These are phyloP conservation scores for Phytophthora kernoviae DNA, from an alignment of 352 stramenopile species.

Conservation along the genomic window DNA sequence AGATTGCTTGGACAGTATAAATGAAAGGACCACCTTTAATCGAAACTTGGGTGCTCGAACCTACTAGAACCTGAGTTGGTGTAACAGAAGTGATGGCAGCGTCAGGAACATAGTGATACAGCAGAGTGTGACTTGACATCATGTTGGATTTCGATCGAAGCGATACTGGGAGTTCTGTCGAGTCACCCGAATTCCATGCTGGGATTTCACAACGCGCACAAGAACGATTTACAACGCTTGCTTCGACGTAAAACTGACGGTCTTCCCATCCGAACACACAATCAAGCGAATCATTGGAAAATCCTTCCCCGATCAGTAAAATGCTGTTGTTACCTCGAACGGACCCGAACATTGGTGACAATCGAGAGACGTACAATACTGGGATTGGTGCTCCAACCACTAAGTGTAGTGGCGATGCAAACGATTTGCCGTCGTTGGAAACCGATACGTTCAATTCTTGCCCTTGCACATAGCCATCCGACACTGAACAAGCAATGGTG, in stretches of 20 bases:
- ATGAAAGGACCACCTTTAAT: conserved; percentile 35
- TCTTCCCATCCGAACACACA: conserved; percentile 52
- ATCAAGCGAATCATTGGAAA: conserved; percentile 18
- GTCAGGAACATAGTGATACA: conserved; percentile 41
- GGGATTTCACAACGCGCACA: conserved; percentile 36
- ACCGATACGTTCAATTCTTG: conserved; percentile 31
- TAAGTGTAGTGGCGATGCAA: conserved; percentile 21
- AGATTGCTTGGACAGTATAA: conserved; percentile 18
- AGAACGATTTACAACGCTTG: conserved; percentile 28
- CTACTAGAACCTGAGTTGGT: conserved; percentile 26
- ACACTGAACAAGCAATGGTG: conserved; percentile 16
- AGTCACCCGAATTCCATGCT: conserved; percentile 11
- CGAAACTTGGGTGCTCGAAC: conserved; percentile 11
- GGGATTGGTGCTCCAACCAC: neutral
- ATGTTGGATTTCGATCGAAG: conserved; percentile 25
- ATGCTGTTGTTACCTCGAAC: conserved; percentile 20
- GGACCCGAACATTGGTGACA: conserved; percentile 36
- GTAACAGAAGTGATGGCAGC: conserved; percentile 23
- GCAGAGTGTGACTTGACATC: conserved; percentile 39
- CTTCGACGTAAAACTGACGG: conserved; percentile 8
- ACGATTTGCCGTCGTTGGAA: conserved; percentile 40
- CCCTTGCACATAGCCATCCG: neutral
- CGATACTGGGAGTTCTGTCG: conserved; percentile 34
- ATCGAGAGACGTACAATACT: conserved; percentile 12
- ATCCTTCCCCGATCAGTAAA: conserved; percentile 21